phyloP scores from a whole-genome alignment of 2,329 filamentous ascomycete genomes.

The Niveomyces coronatus region DNA sequence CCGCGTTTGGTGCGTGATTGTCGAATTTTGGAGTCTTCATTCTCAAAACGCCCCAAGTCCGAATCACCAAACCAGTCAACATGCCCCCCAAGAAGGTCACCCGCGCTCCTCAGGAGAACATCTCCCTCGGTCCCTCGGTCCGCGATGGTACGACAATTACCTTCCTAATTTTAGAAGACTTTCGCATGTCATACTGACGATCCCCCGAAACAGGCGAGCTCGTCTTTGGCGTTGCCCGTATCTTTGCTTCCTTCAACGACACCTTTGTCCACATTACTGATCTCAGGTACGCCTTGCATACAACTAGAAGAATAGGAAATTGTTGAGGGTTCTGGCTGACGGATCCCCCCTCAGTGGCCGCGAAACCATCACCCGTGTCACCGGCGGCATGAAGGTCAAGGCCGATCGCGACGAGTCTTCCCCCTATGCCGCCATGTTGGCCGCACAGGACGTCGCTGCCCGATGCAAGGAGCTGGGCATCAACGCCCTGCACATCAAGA shows the following conservation, averaged over 20 bases:
- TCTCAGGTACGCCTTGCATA: slow-evolving; percentile 87
- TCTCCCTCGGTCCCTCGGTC: slow-evolving; percentile 93
- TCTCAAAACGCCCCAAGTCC: slow-evolving; percentile 12
- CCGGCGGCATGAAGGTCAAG: slow-evolving; percentile 99
- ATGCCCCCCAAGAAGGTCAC: slow-evolving; percentile 94
- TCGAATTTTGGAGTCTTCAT: slow-evolving; percentile 14
- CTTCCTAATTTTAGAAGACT: no score
- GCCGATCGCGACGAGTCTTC: slow-evolving; percentile 99
- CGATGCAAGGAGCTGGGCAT: slow-evolving; percentile 65
- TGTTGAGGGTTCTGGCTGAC: no score
- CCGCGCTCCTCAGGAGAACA: slow-evolving; percentile 86
- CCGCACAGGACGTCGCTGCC: slow-evolving; percentile 92
- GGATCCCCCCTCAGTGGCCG: slow-evolving; percentile 70
- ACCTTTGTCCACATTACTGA: slow-evolving; percentile 98
- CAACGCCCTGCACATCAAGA: slow-evolving; percentile 99
- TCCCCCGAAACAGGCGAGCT: slow-evolving; percentile 59
- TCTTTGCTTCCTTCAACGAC: slow-evolving; percentile 89
- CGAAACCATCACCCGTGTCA: slow-evolving; percentile 99
- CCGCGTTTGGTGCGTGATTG: slow-evolving; percentile 17
- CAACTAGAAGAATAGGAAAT: no score
- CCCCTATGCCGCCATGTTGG: slow-evolving; percentile 99
- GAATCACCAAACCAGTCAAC: slow-evolving; percentile 15
- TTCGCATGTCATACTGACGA: slow-evolving; percentile 10
- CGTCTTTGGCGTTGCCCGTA: slow-evolving; percentile 95
- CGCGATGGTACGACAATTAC: slow-evolving; percentile 86